Evolutionary conservation across 495 filamentous ascomycete genomes (phyloP).

Genomic region (Penicillium cinerascens): DNA sequence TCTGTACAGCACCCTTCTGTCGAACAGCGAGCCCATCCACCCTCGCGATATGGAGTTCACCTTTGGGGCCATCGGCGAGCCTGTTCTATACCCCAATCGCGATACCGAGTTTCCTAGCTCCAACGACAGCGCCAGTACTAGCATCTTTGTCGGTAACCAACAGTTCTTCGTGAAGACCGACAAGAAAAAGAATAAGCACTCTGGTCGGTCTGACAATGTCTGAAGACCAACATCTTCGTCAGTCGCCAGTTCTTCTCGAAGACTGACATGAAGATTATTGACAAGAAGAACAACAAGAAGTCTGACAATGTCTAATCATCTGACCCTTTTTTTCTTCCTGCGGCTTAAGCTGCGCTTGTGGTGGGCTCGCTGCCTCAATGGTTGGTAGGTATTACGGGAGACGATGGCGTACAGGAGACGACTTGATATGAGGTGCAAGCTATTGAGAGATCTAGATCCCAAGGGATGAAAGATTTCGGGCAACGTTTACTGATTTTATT

Average conservation of each 20-base stretch:
- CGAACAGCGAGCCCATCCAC: background rate
- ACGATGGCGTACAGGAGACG: background rate
- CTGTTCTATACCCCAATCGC: background rate
- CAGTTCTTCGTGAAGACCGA: background rate
- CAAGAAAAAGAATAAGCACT: background rate
- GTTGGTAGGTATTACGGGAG: background rate
- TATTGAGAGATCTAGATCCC: background rate
- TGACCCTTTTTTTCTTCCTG: background rate
- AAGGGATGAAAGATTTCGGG: background rate
- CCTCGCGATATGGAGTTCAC: background rate
- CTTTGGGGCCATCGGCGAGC: conserved; percentile 6
- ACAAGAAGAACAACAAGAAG: background rate
- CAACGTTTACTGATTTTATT: background rate
- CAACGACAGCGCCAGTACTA: background rate
- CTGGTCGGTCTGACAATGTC: background rate
- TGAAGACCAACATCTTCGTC: background rate
- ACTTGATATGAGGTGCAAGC: background rate
- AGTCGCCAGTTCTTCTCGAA: background rate
- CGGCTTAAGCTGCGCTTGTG: background rate
- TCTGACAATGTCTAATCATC: background rate
- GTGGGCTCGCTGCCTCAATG: background rate
- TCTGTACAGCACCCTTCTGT: background rate
- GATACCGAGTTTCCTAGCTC: background rate
- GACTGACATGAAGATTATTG: background rate
- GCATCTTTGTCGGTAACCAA: background rate